A percentile compares a stretch with the other conserved stretches of the same genome.
These are phyloP conservation scores for Yamadazyma ubonensis DNA, from an alignment of 805 yeast genomes.

Conservation along the genomic window DNA sequence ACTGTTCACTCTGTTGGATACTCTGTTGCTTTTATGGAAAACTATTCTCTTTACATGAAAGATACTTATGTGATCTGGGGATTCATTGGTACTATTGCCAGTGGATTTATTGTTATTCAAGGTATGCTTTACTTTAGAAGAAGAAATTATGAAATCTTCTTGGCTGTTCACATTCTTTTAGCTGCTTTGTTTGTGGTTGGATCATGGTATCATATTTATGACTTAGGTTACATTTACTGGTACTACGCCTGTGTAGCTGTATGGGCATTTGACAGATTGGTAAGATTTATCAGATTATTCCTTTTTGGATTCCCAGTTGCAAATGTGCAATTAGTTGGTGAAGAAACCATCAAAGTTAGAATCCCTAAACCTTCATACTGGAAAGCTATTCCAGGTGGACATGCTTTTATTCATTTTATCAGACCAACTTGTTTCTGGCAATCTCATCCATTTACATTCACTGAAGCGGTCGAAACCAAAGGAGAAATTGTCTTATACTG, in stretches of 20 bases:
- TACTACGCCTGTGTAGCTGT: slow-evolving; percentile 33
- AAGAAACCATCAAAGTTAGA: slow-evolving; percentile 35
- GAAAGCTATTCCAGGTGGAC: slow-evolving; percentile 40
- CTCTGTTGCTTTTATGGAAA: slow-evolving; percentile 17
- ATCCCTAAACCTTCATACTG: slow-evolving; percentile 38
- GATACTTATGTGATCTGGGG: slow-evolving; percentile 34
- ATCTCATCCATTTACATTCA: slow-evolving; percentile 43
- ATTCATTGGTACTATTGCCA: slow-evolving; percentile 35
- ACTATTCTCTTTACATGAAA: slow-evolving; percentile 16
- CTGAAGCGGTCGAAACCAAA: slow-evolving; percentile 23
- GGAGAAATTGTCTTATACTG: slow-evolving; percentile 28
- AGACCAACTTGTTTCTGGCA: slow-evolving; percentile 40
- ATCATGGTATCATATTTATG: slow-evolving; percentile 42
- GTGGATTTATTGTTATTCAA: slow-evolving; percentile 30
- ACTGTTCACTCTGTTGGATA: slow-evolving; percentile 32
- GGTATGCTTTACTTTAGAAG: slow-evolving; percentile 35
- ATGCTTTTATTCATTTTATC: slow-evolving; percentile 39
- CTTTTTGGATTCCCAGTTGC: slow-evolving; percentile 38
- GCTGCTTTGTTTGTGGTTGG: slow-evolving; percentile 46
- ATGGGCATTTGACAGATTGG: slow-evolving; percentile 37
- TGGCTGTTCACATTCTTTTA: slow-evolving; percentile 32
- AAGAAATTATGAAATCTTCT: slow-evolving; percentile 36
- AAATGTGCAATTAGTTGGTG: slow-evolving; percentile 27
- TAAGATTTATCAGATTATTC: slow-evolving; percentile 27
- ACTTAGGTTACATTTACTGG: slow-evolving; percentile 31